A percentile compares a stretch with the other conserved stretches of the same genome.
These are phyloP conservation scores for Sarocladium oryzae DNA, from an alignment of 2,329 filamentous ascomycete species.

Conservation along the genomic window DNA sequence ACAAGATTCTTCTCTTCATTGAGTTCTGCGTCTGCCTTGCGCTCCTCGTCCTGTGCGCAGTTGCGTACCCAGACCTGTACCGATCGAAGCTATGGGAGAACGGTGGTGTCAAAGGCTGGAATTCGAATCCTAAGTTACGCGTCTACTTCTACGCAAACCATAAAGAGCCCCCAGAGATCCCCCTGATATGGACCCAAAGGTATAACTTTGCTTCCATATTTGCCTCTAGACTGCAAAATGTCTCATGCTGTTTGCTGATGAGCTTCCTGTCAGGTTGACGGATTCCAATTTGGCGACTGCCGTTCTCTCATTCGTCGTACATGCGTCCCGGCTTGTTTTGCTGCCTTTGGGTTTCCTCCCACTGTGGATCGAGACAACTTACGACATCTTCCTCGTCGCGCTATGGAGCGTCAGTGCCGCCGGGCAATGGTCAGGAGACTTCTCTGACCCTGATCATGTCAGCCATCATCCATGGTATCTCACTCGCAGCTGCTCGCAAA, in stretches of 20 bases:
- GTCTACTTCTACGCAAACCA: conserved; percentile 26
- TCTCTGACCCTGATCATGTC: conserved; percentile 17
- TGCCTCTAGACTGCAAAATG: too few relatives aligned
- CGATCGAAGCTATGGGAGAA: conserved; percentile 17
- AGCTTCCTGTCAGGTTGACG: background rate
- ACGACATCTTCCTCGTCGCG: conserved; percentile 21
- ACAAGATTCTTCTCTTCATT: background rate
- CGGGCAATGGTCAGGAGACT: conserved; percentile 17
- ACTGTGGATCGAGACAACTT: conserved; percentile 18
- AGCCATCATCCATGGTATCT: conserved; percentile 23
- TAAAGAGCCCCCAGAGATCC: conserved; percentile 21
- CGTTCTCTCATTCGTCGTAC: conserved; percentile 21
- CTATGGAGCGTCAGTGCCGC: conserved; percentile 22
- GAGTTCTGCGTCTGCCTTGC: background rate
- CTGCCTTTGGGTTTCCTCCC: conserved; percentile 18
- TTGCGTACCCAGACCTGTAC: conserved; percentile 1
- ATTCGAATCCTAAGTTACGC: conserved; percentile 21
- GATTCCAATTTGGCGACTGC: conserved; percentile 18
- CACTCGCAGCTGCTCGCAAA: conserved; percentile 15
- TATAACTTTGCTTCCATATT: too few relatives aligned
- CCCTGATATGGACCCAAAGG: conserved; percentile 22
- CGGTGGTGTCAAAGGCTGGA: conserved; percentile 22
- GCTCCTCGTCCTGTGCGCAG: background rate
- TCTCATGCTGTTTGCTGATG: too few relatives aligned
- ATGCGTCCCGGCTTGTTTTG: conserved; percentile 19